Evolutionary conservation across 148 eudicot genomes (phyloP).

Genomic region (Cornus controversa): DNA sequence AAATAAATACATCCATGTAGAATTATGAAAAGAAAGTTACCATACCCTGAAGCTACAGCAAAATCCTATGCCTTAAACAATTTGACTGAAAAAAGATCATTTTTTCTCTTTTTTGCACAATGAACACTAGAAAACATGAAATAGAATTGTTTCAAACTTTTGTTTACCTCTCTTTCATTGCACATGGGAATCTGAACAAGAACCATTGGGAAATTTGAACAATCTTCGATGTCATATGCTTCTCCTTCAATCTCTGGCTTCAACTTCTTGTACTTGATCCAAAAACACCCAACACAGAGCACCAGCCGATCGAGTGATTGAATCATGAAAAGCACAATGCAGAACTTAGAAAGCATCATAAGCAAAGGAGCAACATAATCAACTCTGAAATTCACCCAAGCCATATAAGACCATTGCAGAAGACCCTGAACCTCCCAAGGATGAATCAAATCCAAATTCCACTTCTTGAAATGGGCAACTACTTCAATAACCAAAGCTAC

Average conservation of each 20-base stretch:
- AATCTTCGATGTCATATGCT: constrained; percentile 42
- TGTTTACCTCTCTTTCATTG: constrained; percentile 69
- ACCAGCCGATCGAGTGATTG: constrained; percentile 61
- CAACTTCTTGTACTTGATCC: constrained; percentile 55
- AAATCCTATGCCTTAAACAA: background rate
- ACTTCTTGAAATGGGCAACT: constrained; percentile 44
- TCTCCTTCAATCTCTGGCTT: constrained; percentile 41
- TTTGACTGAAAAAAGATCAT: background rate
- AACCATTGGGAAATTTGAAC: constrained; percentile 55
- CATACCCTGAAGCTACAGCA: background rate
- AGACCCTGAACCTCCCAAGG: constrained; percentile 46
- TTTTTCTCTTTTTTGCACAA: background rate
- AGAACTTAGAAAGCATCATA: constrained; percentile 37
- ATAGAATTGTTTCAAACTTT: background rate
- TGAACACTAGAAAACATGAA: background rate
- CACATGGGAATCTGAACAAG: constrained; percentile 83
- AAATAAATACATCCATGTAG: background rate
- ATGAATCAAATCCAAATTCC: constrained; percentile 45
- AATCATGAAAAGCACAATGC: constrained; percentile 58
- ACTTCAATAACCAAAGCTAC: constrained; percentile 45
- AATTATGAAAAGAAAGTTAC: too few relatives aligned
- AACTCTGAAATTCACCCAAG: constrained; percentile 55
- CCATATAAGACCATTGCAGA: constrained; percentile 49
- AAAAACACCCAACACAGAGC: constrained; percentile 62
- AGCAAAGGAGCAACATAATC: constrained; percentile 61